Conservation (phyloP, 2,329 filamentous ascomycete genomes). For the Aspergillus pseudoviridinutans region DNA sequence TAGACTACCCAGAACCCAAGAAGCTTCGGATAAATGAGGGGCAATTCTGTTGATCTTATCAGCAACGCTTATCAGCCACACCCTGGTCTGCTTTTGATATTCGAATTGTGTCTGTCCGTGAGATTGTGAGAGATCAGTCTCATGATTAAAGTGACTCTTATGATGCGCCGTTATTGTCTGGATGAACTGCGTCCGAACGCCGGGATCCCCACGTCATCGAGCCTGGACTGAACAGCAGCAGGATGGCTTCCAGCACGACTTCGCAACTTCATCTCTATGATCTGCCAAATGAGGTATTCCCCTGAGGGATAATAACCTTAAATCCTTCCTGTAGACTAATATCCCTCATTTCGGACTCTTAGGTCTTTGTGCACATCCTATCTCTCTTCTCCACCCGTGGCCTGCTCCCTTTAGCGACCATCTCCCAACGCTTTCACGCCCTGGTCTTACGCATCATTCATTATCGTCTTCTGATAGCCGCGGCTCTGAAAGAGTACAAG, state of each 20-base stretch:
- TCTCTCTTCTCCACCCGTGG: constrained; percentile 46
- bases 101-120: background rate
- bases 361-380: constrained; percentile 53
- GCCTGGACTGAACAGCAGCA: background rate
- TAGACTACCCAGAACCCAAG: background rate
- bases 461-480: constrained; percentile 58
- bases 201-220: background rate
- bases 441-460: constrained; percentile 62
- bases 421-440: constrained; percentile 62
- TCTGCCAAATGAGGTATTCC: constrained; percentile 34
- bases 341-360: background rate
- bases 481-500: constrained; percentile 58
- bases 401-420: constrained; percentile 55
- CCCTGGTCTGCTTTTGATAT: background rate
- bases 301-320: background rate
- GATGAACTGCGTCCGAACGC: background rate
- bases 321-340: background rate
- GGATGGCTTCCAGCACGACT: constrained; percentile 8
- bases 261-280: constrained; percentile 19
- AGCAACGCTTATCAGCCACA: background rate
- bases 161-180: background rate
- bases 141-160: background rate
- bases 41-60: background rate
- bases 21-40: background rate
- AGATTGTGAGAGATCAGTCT: background rate